Evolutionary conservation across 2,329 filamentous ascomycete species (phyloP), one percentile per base, ranked within the genome.

Genomic region (Trichoderma brevicompactum): DNA sequence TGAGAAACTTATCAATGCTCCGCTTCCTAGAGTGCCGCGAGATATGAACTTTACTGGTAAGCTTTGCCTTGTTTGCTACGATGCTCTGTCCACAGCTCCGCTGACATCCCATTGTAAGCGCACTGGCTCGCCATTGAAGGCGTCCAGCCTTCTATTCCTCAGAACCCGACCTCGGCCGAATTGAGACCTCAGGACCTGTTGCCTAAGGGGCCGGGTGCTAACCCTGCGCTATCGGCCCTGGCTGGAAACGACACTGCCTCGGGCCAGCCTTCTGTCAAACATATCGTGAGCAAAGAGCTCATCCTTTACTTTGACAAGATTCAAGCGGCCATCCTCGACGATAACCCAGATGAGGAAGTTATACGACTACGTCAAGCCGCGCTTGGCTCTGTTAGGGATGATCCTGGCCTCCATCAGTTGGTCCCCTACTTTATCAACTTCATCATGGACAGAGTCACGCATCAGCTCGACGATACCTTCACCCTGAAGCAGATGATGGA

Each of bases 121-220:
- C 95, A 99, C 79, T 99, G 95, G 94, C 88, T 98, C 67, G 94
- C 95, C 23, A 92, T 99, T 55, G 95, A 99, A 82, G 95, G 95
- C 66, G 95, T 98, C 34, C 94, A 99, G 76, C 95, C 95, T 2
- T 92, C 93, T 0, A 97, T 98, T 71, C 93, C 94, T 1, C 94
- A 98, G 77, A 99, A 99, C 77, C 95, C 95, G 7, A 95, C 93
- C 1, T 89, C 91, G 6, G 88, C 89, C 73, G 94, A 97, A 76
- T 89, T 92, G 36, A 86, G 92, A 67, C 88, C 90, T 59, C 90
- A 94, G 74, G 94, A 97, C 72, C 84, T 97, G 36, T 84, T 96
- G 17, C 91, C 94, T 38, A 98, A 97, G 79, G 94, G 94, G 6
- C 89, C 92, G 3, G 92, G 92, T 68, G 92, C 92, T 23, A 97